Conservation (phyloP, 208 protist genomes). For the Trypanosoma cruzi region DNA sequence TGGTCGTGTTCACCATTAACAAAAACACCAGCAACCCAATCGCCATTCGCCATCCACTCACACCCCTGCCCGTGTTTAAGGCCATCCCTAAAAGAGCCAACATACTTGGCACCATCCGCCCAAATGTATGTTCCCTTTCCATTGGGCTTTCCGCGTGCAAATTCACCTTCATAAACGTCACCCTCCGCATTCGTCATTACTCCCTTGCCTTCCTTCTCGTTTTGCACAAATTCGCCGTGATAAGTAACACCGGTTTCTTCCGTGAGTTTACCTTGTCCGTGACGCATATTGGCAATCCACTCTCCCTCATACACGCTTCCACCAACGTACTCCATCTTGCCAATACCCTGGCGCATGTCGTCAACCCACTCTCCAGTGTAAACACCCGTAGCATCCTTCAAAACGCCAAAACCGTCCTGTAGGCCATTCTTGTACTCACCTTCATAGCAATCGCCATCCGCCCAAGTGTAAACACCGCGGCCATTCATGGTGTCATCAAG, state of each 20-base stretch:
- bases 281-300: conserved; percentile 81
- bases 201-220: conserved; percentile 80
- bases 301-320: conserved; percentile 88
- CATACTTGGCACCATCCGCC: conserved; percentile 80
- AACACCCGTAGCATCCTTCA: conserved; percentile 73
- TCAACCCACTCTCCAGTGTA: conserved; percentile 89
- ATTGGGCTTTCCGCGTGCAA: conserved; percentile 65
- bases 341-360: conserved; percentile 81
- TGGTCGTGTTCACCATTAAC: conserved; percentile 68
- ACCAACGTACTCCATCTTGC: conserved; percentile 75
- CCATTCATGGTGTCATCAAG: conserved; percentile 72
- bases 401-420: conserved; percentile 78
- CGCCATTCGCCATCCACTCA: conserved; percentile 79
- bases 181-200: conserved; percentile 72
- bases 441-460: conserved; percentile 75
- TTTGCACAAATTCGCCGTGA: conserved; percentile 74
- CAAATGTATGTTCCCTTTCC: conserved; percentile 82
- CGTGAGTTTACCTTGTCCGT: conserved; percentile 81
- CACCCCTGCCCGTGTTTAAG: conserved; percentile 85
- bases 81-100: conserved; percentile 84
- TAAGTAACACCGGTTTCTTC: conserved; percentile 56
- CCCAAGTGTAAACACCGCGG: conserved; percentile 76
- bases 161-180: conserved; percentile 87
- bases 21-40: conserved; percentile 79
- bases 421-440: conserved; percentile 63